Percentiles rank a stretch among this genome's conserved stretches.
phyloP scores from a whole-genome alignment of 2,329 filamentous ascomycete species.

The Ophiostoma australiae region DNA sequence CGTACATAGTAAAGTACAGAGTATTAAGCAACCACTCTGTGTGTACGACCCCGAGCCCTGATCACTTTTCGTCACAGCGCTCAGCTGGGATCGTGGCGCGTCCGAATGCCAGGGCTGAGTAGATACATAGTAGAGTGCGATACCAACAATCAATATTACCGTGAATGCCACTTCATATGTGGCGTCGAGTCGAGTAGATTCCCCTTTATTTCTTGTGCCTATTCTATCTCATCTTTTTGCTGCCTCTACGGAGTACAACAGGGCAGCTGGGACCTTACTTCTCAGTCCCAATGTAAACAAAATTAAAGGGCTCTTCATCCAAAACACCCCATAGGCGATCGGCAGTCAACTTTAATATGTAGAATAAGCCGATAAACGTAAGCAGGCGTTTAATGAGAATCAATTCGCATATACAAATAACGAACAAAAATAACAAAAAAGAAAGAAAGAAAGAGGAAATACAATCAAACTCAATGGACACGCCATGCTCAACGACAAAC shows the following conservation, averaged over 20 bases:
- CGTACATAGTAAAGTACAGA: background rate
- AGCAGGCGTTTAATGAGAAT: background rate
- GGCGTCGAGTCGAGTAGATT: background rate
- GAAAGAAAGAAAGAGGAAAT: background rate
- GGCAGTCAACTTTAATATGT: conserved; percentile 6
- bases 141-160: background rate
- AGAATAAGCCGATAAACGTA: background rate
- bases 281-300: conserved; percentile 3
- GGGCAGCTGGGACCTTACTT: background rate
- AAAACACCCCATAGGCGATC: conserved; percentile 8
- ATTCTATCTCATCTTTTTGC: background rate
- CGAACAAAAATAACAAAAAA: too few relatives aligned
- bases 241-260: background rate
- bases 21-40: background rate
- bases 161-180: background rate
- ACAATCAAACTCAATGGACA: background rate
- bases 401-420: too few relatives aligned
- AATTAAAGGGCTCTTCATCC: background rate
- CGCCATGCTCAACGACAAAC: background rate
- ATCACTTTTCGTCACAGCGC: background rate
- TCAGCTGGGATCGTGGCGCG: conserved; percentile 1
- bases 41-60: background rate
- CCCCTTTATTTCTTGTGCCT: background rate
- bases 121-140: background rate
- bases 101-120: background rate